Conservation (phyloP, 2,329 filamentous ascomycete genomes). For the Fusarium decemcellulare region DNA sequence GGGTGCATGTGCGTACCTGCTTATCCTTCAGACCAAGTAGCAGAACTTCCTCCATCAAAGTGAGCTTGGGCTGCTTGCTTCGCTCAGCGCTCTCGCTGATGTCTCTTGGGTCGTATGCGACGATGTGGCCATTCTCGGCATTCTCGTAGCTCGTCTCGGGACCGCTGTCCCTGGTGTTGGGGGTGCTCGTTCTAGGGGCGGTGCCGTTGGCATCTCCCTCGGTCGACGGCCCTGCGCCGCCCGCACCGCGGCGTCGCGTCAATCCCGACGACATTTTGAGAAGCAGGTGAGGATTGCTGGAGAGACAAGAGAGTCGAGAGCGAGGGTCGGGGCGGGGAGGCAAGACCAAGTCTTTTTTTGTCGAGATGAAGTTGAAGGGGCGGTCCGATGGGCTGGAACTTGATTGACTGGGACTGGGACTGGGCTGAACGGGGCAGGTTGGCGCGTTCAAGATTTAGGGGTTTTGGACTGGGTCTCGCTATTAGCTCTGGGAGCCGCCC, state of each 20-base stretch:
- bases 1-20: constrained; percentile 73
- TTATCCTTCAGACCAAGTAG: constrained; percentile 98
- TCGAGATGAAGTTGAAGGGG: constrained; percentile 47
- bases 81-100: constrained; percentile 97
- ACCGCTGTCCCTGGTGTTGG: constrained; percentile 66
- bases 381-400: constrained; percentile 40
- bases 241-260: constrained; percentile 78
- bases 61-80: constrained; percentile 98
- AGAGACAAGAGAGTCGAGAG: constrained; percentile 21
- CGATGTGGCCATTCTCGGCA: constrained; percentile 97
- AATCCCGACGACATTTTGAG: constrained; percentile 63
- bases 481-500: constrained; percentile 34
- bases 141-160: constrained; percentile 90
- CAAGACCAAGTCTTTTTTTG: constrained; percentile 31
- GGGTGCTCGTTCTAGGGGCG: constrained; percentile 69
- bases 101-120: constrained; percentile 96
- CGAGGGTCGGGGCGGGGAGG: constrained; percentile 16
- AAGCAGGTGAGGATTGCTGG: constrained; percentile 17
- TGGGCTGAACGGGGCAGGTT: constrained; percentile 46
- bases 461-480: constrained; percentile 40
- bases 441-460: constrained; percentile 48
- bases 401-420: constrained; percentile 32
- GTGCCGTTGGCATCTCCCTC: constrained; percentile 71
- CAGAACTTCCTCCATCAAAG: constrained; percentile 98
- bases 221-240: constrained; percentile 70